phyloP scores from a whole-genome alignment of 306 rosid species.

The Cyamopsis tetragonoloba region DNA sequence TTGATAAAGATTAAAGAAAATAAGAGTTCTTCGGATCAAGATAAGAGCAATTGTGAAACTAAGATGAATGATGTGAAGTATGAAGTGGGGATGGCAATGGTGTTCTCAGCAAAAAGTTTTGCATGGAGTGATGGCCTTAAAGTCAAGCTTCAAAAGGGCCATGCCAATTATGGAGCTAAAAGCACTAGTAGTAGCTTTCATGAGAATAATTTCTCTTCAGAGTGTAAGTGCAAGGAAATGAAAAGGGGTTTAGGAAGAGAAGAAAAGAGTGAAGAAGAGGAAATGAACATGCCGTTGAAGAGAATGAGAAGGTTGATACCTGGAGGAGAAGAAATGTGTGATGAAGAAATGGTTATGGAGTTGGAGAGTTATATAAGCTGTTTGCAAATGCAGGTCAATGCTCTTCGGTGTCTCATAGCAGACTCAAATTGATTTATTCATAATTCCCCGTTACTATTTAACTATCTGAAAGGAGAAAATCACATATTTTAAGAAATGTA shows the following conservation, averaged over 20 bases:
- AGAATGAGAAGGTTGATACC: constrained; percentile 46
- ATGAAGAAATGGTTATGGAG: constrained; percentile 44
- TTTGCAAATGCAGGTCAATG: constrained; percentile 64
- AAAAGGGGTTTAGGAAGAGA: neutral
- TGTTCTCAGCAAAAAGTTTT: constrained; percentile 45
- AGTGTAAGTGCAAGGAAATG: neutral
- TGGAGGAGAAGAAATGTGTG: constrained; percentile 55
- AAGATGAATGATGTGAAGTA: constrained; percentile 38
- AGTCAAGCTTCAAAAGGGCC: constrained; percentile 36
- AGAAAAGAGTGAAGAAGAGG: constrained; percentile 29
- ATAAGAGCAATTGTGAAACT: neutral
- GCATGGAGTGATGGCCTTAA: constrained; percentile 64
- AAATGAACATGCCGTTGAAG: constrained; percentile 3
- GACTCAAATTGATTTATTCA: constrained; percentile 13
- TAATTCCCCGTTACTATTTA: too few species aligned
- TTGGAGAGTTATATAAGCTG: constrained; percentile 54
- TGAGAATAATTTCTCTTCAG: constrained; percentile 4
- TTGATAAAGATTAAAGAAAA: constrained; percentile 41
- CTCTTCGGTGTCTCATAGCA: constrained; percentile 51
- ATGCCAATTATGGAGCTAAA: constrained; percentile 8
- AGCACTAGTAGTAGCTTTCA: neutral
- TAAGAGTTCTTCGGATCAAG: constrained; percentile 4
- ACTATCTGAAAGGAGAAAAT: too few species aligned
- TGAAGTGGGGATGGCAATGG: constrained; percentile 80
- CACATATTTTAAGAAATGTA: too few species aligned